Percentiles rank a stretch among this genome's conserved stretches.
These are phyloP conservation scores for Thielaviopsis euricoi DNA, from an alignment of 2,329 filamentous ascomycete species.

Conservation along the genomic window DNA sequence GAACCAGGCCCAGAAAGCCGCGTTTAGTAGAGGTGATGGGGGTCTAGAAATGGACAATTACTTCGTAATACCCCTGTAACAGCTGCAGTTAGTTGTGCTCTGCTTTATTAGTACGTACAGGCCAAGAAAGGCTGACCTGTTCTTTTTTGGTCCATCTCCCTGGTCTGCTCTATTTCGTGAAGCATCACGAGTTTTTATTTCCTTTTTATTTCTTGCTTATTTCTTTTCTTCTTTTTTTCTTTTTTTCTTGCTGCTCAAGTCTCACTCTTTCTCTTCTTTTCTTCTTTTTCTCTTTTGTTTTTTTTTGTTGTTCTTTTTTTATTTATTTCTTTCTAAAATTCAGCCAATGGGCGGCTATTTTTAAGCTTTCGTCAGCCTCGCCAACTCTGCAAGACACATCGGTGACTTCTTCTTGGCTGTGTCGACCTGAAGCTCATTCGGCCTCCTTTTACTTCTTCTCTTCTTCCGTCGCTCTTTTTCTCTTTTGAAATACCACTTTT, in stretches of 20 bases:
- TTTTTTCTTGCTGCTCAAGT: neutral
- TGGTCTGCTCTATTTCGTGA: neutral
- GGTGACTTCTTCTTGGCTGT: neutral
- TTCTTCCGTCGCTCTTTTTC: neutral
- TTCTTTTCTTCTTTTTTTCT: neutral
- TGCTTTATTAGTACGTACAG: neutral
- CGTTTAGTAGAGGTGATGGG: no score
- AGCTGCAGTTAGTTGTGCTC: neutral
- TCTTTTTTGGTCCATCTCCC: neutral
- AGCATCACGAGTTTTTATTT: neutral
- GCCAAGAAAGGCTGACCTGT: constrained; percentile 11
- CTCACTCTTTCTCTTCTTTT: neutral
- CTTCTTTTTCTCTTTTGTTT: neutral
- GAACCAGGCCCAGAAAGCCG: no score
- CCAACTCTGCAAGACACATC: neutral
- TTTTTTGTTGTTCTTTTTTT: neutral
- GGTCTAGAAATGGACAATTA: no score
- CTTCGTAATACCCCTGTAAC: no score
- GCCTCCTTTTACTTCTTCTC: neutral
- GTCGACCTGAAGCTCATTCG: neutral
- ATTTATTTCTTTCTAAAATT: neutral
- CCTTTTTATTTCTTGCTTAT: neutral
- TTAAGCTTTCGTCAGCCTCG: neutral
- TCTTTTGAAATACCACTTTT: neutral
- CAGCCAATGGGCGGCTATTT: neutral